phyloP scores from a whole-genome alignment of 208 protist species.

The Endotrypanum monterogeii region DNA sequence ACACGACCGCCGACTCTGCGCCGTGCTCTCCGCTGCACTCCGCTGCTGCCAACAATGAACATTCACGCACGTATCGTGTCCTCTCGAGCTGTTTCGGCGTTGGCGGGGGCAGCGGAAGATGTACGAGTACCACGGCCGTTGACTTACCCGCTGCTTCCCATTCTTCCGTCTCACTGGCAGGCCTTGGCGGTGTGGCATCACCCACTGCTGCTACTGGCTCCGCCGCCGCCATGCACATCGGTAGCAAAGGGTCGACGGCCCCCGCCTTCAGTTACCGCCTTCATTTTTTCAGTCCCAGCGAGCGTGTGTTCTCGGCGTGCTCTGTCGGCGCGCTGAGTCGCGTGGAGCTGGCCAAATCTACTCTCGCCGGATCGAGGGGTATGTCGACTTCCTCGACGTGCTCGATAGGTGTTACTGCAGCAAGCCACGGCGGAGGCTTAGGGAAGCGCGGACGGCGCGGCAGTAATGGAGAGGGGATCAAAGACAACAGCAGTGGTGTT shows the following conservation, averaged over 20 bases:
- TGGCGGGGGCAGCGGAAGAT: background rate
- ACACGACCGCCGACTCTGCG: background rate
- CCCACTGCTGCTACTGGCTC: background rate
- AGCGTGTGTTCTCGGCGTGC: constrained; percentile 77
- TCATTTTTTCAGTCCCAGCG: constrained; percentile 65
- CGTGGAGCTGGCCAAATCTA: constrained; percentile 64
- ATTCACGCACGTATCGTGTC: constrained; percentile 19
- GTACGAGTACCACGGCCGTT: background rate
- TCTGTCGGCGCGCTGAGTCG: constrained; percentile 71
- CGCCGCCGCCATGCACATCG: constrained; percentile 15
- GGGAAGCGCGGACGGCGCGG: constrained; percentile 10
- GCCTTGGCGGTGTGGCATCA: background rate
- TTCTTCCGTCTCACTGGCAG: background rate
- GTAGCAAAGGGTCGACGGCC: constrained; percentile 23
- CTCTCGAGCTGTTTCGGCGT: constrained; percentile 4
- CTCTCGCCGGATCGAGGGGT: constrained; percentile 10
- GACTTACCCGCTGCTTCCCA: background rate
- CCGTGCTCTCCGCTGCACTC: constrained; percentile 14
- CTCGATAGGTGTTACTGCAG: constrained; percentile 9
- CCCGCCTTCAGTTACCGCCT: constrained; percentile 64
- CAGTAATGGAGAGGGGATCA: background rate
- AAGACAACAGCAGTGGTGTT: background rate
- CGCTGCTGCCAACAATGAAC: background rate
- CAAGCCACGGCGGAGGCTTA: constrained; percentile 4
- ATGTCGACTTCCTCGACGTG: constrained; percentile 3